A percentile compares a stretch with the other conserved stretches of the same genome.
phyloP scores from a whole-genome alignment of 2,329 filamentous ascomycete genomes.

The Stagonosporopsis vannaccii region DNA sequence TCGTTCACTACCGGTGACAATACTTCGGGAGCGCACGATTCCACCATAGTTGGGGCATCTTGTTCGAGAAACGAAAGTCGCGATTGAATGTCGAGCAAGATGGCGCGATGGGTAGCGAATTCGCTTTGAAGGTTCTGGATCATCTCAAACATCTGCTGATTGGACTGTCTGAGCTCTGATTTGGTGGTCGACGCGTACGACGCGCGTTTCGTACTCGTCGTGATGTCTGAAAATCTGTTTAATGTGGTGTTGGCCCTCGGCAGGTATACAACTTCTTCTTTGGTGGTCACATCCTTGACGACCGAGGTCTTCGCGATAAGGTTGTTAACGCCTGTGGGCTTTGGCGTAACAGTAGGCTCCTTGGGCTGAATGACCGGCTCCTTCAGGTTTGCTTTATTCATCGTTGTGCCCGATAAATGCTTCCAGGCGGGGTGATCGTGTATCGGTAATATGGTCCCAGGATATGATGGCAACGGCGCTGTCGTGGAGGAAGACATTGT shows the following conservation, averaged over 20 bases:
- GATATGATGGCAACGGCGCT: slow-evolving; percentile 14
- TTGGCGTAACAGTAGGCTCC: not conserved
- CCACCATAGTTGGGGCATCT: slow-evolving; percentile 21
- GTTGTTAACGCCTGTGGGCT: not conserved
- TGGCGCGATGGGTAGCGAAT: slow-evolving; percentile 33
- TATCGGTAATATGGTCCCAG: slow-evolving; percentile 9
- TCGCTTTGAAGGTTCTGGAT: slow-evolving; percentile 40
- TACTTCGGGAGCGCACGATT: slow-evolving; percentile 11
- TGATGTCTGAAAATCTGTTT: slow-evolving; percentile 14
- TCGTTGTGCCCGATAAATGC: slow-evolving; percentile 9
- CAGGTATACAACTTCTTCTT: slow-evolving; percentile 8
- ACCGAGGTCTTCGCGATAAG: not conserved
- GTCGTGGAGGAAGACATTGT: slow-evolving; percentile 12
- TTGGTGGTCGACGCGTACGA: slow-evolving; percentile 37
- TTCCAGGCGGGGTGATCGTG: slow-evolving; percentile 15
- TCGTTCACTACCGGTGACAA: slow-evolving; percentile 16
- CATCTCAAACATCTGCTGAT: slow-evolving; percentile 37
- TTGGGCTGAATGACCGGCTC: slow-evolving; percentile 5
- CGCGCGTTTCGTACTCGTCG: slow-evolving; percentile 26
- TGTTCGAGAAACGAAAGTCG: slow-evolving; percentile 39
- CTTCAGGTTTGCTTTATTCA: slow-evolving; percentile 8
- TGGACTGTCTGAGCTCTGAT: slow-evolving; percentile 34
- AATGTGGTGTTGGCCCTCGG: slow-evolving; percentile 7
- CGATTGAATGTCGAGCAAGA: slow-evolving; percentile 40
- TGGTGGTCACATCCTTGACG: slow-evolving; percentile 1